Evolutionary conservation across 768 basidiomycete species (phyloP).

Genomic region (Agaricus subrufescens): DNA sequence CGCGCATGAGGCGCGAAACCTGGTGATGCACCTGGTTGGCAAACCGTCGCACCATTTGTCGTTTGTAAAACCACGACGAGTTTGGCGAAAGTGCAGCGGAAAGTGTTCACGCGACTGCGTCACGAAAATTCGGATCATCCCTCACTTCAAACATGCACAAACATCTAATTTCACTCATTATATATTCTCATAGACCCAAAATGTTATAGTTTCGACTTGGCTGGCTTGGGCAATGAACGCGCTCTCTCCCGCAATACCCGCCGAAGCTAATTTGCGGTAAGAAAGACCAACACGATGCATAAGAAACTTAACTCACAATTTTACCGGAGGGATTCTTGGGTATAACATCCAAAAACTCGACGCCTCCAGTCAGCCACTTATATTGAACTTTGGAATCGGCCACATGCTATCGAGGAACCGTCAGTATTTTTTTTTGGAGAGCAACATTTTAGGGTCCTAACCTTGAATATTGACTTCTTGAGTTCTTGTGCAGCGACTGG

Average conservation of each 20-base stretch:
- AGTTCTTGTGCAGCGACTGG: constrained; percentile 29
- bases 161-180: neutral
- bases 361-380: constrained; percentile 57
- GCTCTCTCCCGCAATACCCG: constrained; percentile 52
- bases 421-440: neutral
- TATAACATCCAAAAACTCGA: constrained; percentile 56
- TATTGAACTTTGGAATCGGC: constrained; percentile 54
- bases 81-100: neutral
- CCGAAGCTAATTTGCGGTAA: constrained; percentile 28
- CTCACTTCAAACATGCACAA: constrained; percentile 18
- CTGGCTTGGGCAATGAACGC: constrained; percentile 16
- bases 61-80: neutral
- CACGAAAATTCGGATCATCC: constrained; percentile 16
- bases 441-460: constrained; percentile 17
- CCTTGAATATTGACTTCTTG: constrained; percentile 52
- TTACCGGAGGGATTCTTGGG: constrained; percentile 76
- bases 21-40: constrained; percentile 88
- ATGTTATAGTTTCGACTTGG: constrained; percentile 12
- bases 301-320: constrained; percentile 32
- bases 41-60: constrained; percentile 68
- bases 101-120: constrained; percentile 4
- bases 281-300: no score
- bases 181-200: neutral
- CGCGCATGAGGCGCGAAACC: constrained; percentile 73
- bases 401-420: constrained; percentile 38